Evolutionary conservation across 2,329 filamentous ascomycete species (phyloP), one percentile per base, ranked within the genome.

Genomic region (Uncinocarpus reesii): DNA sequence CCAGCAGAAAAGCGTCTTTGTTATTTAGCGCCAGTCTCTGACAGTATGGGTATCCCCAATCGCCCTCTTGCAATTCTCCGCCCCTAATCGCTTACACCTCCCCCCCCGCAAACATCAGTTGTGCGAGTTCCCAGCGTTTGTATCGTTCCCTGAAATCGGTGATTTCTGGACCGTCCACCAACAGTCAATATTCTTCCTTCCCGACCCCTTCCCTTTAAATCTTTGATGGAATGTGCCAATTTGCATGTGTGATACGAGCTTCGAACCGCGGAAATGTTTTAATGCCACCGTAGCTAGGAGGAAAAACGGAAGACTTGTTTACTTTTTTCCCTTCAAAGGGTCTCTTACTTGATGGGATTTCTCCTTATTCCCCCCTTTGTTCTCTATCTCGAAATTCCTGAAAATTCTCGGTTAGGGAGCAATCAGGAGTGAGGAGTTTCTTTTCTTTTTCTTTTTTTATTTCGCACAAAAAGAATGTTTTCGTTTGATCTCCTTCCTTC

Each of bases 391-490:
- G 45, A 47, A 47, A 47, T 41, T 41, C 35, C 24, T 23, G 26
- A 40, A 40, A 38, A 34, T 47, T 47, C 35, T 45, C 32, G 42
- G 45, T 16, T 47, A 40, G 36, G 45, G 45, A 41, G 45, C 45
- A 47, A 47, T 47, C 18, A 31, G 45, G 45, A 47, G 45, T 47
- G 45, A 47, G 45, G 45, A 47, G 45, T 47, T 47, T 23, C 16
- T 11, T 34, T 47, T 38, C 18, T 15, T 23, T 47, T 18, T 24
- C 7, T 41, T 41, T 38, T 23, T 35, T 23, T n/a, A 40, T n/a
- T 47, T 28, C 18, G 7, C 32, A 37, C n/a, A 38, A 47, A 41
- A 41, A 34, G n/a, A 34, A 18, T 23, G 26, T 40, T 31, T n/a
- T 20, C 15, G 11, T 47, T 41, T 41, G 34, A n/a, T 40, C 34